Evolutionary conservation across 2,329 filamentous ascomycete genomes (phyloP).

Genomic region (Trichoderma breve): DNA sequence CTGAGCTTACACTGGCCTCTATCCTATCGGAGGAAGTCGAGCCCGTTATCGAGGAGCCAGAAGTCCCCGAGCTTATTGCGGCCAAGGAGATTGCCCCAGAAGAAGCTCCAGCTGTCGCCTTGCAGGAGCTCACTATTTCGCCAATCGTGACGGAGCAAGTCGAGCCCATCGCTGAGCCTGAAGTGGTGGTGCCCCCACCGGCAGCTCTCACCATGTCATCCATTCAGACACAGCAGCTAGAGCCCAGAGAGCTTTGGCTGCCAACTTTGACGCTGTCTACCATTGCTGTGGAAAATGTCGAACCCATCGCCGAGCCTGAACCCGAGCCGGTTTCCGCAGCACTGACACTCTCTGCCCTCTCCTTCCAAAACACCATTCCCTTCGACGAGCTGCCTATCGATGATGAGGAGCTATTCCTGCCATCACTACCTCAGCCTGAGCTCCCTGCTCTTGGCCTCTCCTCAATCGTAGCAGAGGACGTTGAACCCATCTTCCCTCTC

Average conservation of each 20-base stretch:
- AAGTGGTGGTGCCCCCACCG: conserved; percentile 20
- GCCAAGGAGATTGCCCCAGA: conserved; percentile 24
- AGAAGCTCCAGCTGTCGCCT: conserved; percentile 18
- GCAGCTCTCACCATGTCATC: conserved; percentile 21
- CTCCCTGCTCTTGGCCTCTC: conserved; percentile 38
- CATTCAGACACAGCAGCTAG: conserved; percentile 30
- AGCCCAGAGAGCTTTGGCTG: conserved; percentile 29
- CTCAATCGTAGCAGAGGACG: conserved; percentile 34
- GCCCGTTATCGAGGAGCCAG: conserved; percentile 29
- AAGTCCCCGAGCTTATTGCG: conserved; percentile 2
- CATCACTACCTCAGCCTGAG: background rate
- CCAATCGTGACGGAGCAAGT: conserved; percentile 35
- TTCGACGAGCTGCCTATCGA: conserved; percentile 23
- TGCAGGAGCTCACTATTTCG: conserved; percentile 26
- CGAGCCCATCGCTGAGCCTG: conserved; percentile 32
- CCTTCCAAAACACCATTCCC: conserved; percentile 38
- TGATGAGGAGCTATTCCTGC: background rate
- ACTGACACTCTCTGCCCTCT: conserved; percentile 32
- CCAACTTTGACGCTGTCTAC: conserved; percentile 36
- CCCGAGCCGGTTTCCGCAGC: conserved; percentile 24
- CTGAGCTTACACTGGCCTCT: conserved; percentile 31
- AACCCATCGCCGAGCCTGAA: conserved; percentile 35
- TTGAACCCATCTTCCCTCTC: conserved; percentile 31
- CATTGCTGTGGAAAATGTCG: conserved; percentile 32
- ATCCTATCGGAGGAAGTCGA: conserved; percentile 34